Evolutionary conservation across 163 green algal genomes (phyloP), one percentile per base, ranked within the genome.

Genomic region (Scenedesmus sp.): DNA sequence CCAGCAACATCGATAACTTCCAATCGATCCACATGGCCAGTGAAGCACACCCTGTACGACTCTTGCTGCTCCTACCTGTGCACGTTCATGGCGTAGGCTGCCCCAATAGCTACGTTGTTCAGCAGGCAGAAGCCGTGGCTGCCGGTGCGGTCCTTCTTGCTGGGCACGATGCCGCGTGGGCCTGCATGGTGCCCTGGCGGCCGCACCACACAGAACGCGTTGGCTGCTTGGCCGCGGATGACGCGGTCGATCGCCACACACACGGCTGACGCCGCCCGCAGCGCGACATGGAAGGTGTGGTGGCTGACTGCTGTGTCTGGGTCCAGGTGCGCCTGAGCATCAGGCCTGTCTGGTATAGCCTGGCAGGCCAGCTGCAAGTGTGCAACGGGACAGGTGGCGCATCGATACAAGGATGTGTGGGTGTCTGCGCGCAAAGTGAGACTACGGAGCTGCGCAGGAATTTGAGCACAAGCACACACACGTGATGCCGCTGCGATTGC

Each of bases 101-200:
- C 97, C 6, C 93, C 98, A 43, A 99, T 96, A 51, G 98, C 98
- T n/a, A 99, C 91, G 91, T 99, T 99, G 94, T 97, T 98, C 42
- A 99, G 93, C 76, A 99, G 94, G 96, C 97, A 99, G 93, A 99
- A 99, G 86, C 98, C 97, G 91, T 98, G 97, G 88, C 93, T 97
- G 80, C 95, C 94, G 44, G 92, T 88, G 0, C 95, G 93, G 91
- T 98, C 97, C 84, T 97, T 98, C 22, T 89, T 89, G 70, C 86
- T 95, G 43, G 93, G 85, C 35, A 99, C 97, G 22, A 96, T 93
- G 6, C 97, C 98, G 7, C 88, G 84, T 12, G 97, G 97, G 2
- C 98, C 97, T 1, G 92, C 88, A 78, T 93, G 93, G 78, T 95
- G 93, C 46, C 97, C 97, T 0, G 98, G 98, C 3, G 98, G 98